Conservation (phyloP, 1,284 basidiomycete species). For the Austroboletus niveus region DNA sequence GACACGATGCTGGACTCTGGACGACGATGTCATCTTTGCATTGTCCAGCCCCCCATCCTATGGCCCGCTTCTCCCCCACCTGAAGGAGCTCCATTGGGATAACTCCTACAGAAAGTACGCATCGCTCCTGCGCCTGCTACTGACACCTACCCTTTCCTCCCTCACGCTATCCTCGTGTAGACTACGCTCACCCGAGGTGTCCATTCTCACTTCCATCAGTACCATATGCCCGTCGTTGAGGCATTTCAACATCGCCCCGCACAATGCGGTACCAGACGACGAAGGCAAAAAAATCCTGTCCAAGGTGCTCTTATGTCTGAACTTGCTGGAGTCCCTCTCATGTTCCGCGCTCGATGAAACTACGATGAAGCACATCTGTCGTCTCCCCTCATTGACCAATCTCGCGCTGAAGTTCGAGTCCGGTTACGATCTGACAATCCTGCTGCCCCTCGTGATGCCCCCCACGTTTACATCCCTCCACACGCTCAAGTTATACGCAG, state of each 20-base stretch:
- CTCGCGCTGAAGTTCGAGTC: conserved; percentile 19
- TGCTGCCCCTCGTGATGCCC: conserved; percentile 10
- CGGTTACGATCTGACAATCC: conserved; percentile 14
- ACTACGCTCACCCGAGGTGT: conserved; percentile 18
- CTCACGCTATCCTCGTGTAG: conserved; percentile 12
- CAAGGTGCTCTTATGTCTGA: conserved; percentile 15
- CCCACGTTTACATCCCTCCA: conserved; percentile 14
- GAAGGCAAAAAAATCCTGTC: conserved; percentile 20
- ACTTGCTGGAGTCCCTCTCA: conserved; percentile 15
- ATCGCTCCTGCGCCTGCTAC: conserved; percentile 21
- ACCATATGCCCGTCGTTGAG: conserved; percentile 21
- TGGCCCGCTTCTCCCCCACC: conserved; percentile 22
- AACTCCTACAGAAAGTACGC: conserved; percentile 13
- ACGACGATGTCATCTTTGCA: conserved; percentile 24
- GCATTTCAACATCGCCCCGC: conserved; percentile 10
- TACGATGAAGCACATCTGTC: conserved; percentile 24
- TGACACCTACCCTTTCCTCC: conserved; percentile 21
- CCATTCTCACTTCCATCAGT: conserved; percentile 22
- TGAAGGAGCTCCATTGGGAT: conserved; percentile 25
- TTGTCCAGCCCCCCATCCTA: conserved; percentile 22
- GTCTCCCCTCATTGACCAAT: conserved; percentile 14
- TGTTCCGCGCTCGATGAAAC: conserved; percentile 23
- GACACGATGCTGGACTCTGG: conserved; percentile 5
- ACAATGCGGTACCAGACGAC: conserved; percentile 3
- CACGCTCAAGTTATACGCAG: conserved; percentile 10